Evolutionary conservation across 2,329 filamentous ascomycete species (phyloP), one percentile per base, ranked within the genome.

Genomic region (Phymatotrichopsis omnivora): DNA sequence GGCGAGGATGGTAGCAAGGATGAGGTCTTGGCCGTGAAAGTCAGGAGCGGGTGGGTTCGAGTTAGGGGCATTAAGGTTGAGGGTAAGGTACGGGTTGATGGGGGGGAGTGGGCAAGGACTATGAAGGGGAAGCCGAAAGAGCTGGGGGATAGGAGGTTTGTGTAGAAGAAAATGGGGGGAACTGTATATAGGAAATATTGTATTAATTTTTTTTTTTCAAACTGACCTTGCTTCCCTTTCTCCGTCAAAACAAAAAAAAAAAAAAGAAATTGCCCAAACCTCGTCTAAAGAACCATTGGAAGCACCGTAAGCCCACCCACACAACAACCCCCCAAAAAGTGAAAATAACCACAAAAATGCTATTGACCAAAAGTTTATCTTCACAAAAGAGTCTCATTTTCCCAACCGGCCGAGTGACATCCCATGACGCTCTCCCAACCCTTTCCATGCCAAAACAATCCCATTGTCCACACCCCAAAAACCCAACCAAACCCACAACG

Each of bases 21-120:
- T 11, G 49, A 50, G 40, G 33, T 54, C 8, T 36, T 56, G 53
- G 36, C 42, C 1, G 32, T 53, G 5, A 52, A 46, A 27, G 53
- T 49, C 27, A 49, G 22, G 6, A 45, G 48, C 3, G 55, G 57
- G 16, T 59, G 56, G 56, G 35, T 56, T 12, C 51, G 32, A 28
- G 39, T 44, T 3, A 37, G 50, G 5, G 45, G 46, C 12, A 30
- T 56, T 11, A 54, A 56, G 16, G 14, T 57, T 5, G 57, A 56
- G 11, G 57, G 56, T 3, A 57, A 56, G 37, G 33, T 11, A 7
- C 24, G 32, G 23, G 41, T 42, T 11, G 28, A 55, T 34, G 57
- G 48, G 8, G 49, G 42, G 22, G 41, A 36, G 6, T 59, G 56
- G 57, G 52, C 49, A 17, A 53, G 49, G 17, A 53, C 49, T 34